Base-by-base conservation (phyloP, 805 yeast genomes). In the Vanderwaltozyma verrucispora region DNA sequence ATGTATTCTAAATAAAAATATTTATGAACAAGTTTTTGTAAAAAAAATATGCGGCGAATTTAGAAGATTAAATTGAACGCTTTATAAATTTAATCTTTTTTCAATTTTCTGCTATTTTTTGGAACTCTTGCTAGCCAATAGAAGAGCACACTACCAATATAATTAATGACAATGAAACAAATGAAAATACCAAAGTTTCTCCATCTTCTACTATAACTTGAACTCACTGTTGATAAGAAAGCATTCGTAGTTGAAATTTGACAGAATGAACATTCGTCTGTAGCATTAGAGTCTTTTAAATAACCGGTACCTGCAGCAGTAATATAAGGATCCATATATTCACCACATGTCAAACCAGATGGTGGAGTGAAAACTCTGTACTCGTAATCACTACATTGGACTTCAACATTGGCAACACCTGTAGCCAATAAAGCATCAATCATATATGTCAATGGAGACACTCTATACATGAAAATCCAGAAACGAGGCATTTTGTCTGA, bases 391-490 rank as follows among this genome's bases (percentile, higher is more conserved):
- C 75, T 41, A 57, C 88, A 80, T 0, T 43, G 39, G 28, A 78
- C 74, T 0, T 48, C 35, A 3, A 65, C 63, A 43, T 68, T 68
- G 30, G 77, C 80, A 47, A 79, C 60, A 45, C 77, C 82, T 32
- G 72, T 63, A 27, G 75, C 59, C 36, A 80, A 53, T 47, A 75
- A 57, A 24, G 76, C 77, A 17, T 68, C 63, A 37, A 81, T 63
- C 62, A 79, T 68, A 48, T 80, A 82, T 1, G 86, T 77, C 46
- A 79, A 63, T 12, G 94, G 89, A 14, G 80, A 75, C n/a, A 67
- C 71, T 54, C 88, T 68, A 66, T 80, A 81, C 85, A 81, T 77
- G 67, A 80, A 82, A 32, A 71, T 64, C 88, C 89, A 78, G 68
- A 83, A 83, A n/a, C 85, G 75, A 17, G 83, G 83, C 65, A 79